Evolutionary conservation across 495 filamentous ascomycete species (phyloP).

Genomic region (Neurospora hispaniola): DNA sequence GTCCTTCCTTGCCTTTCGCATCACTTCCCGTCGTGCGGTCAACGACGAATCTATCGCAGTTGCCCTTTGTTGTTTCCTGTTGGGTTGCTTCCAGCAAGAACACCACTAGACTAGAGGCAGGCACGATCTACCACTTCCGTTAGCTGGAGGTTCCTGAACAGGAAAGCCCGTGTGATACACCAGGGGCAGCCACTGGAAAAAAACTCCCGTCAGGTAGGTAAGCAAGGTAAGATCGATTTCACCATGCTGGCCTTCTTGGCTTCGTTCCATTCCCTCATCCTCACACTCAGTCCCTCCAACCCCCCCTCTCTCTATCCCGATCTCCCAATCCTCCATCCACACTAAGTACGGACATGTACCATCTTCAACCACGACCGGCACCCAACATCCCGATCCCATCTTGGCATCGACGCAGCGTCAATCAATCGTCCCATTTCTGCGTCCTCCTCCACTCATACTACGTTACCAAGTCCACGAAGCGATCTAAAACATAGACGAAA

Average conservation of each 20-base stretch:
- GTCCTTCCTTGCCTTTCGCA: background rate
- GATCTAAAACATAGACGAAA: background rate
- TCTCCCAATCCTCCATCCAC: background rate
- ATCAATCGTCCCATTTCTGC: constrained; percentile 1
- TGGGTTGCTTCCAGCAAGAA: background rate
- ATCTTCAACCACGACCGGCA: background rate
- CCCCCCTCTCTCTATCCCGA: background rate
- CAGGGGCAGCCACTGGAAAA: background rate
- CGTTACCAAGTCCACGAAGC: background rate
- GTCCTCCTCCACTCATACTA: background rate
- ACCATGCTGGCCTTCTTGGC: background rate
- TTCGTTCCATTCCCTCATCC: background rate
- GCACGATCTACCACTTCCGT: background rate
- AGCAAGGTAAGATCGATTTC: background rate
- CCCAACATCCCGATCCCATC: background rate
- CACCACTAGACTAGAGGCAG: background rate
- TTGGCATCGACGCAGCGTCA: background rate
- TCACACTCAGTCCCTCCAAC: background rate
- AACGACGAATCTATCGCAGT: background rate
- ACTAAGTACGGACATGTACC: background rate
- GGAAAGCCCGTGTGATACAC: background rate
- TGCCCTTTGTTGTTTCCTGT: background rate
- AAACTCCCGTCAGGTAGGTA: background rate
- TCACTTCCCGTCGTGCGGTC: background rate
- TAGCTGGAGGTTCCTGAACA: background rate